Base-by-base conservation (phyloP, 2,329 filamentous ascomycete genomes). In the Ophiostoma quercus region DNA sequence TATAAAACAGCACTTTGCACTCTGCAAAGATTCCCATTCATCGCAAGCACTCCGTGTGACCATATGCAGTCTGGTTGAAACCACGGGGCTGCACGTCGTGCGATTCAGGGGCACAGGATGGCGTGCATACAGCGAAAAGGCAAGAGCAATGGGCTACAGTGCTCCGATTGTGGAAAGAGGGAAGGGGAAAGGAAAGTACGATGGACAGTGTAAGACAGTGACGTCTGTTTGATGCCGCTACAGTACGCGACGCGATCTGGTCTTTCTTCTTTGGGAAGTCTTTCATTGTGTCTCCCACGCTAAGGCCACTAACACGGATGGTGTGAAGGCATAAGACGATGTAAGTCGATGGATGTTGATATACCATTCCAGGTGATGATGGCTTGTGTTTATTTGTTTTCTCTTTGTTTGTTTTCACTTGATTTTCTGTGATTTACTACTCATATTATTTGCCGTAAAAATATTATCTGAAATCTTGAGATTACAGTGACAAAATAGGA, bases 251-350 rank as follows among this genome's bases (percentile, higher is more conserved):
- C 57, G 57, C 57, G 51, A 25, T 25, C 22, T 25, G n/a, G n/a
- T 57, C 51, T 25, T 57, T 57, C 51, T 57, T 57, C 51, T 57
- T 57, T 25, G 51, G 51, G 51, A 57, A 22, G 51, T 57, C 12
- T 57, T 22, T n/a, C n/a, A 22, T 57, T 65, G 67, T 57, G 51
- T 14, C 14, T 34, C 22, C 32, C 37, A 57, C 67, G 63, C 67
- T 68, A 68, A 65, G 34, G 39, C 67, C 57, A 41, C 67, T 68
- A 68, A 65, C 29, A 68, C 32, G 60, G 16, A 51, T 63, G 67
- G 67, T 51, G 67, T 51, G 67, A 51, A 68, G 29, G 57, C 37
- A 63, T 63, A 34, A 63, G 16, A 63, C 29, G 60, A 37, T 41
- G 14, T 41, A 22, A 66, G 37, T 57, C 51, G 51, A 19, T n/a